A percentile compares a stretch with the other conserved stretches of the same genome.
These are phyloP conservation scores for Vitis vinifera DNA, from an alignment of 164 flowering plant species.

Conservation along the genomic window DNA sequence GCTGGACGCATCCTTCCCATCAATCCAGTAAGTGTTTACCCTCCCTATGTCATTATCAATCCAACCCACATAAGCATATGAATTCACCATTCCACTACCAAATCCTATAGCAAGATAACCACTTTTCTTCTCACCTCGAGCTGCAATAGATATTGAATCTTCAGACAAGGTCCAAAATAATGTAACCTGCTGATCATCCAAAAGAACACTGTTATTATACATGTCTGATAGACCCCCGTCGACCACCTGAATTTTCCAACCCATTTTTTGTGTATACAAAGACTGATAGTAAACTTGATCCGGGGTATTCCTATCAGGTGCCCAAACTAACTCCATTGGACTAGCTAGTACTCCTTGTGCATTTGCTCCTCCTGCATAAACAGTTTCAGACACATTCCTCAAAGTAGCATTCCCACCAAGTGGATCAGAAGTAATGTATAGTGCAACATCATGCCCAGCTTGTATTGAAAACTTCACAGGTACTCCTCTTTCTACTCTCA, in stretches of 20 bases:
- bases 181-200: constrained; percentile 96
- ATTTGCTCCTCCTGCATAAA: constrained; percentile 87
- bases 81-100: constrained; percentile 85
- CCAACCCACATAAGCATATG: constrained; percentile 97
- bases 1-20: constrained; percentile 69
- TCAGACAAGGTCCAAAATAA: constrained; percentile 83
- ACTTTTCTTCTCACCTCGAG: constrained; percentile 92
- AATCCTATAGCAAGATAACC: constrained; percentile 92
- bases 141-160: constrained; percentile 81
- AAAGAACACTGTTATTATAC: constrained; percentile 84
- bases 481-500: constrained; percentile 96
- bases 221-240: constrained; percentile 97
- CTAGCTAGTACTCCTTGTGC: constrained; percentile 87
- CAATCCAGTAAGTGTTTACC: constrained; percentile 86
- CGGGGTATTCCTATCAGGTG: constrained; percentile 91
- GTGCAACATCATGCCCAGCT: constrained; percentile 95
- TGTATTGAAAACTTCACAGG: constrained; percentile 86
- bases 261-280: constrained; percentile 75
- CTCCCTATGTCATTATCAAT: constrained; percentile 63
- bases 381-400: constrained; percentile 69
- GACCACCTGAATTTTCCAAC: constrained; percentile 95
- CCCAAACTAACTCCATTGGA: constrained; percentile 80
- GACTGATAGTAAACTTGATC: constrained; percentile 91
- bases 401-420: constrained; percentile 91
- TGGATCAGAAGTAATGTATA: constrained; percentile 86